Percentiles rank a stretch among this genome's conserved stretches.
Conservation (phyloP, 2,329 filamentous ascomycete species). For the Botrytis cinerea region DNA sequence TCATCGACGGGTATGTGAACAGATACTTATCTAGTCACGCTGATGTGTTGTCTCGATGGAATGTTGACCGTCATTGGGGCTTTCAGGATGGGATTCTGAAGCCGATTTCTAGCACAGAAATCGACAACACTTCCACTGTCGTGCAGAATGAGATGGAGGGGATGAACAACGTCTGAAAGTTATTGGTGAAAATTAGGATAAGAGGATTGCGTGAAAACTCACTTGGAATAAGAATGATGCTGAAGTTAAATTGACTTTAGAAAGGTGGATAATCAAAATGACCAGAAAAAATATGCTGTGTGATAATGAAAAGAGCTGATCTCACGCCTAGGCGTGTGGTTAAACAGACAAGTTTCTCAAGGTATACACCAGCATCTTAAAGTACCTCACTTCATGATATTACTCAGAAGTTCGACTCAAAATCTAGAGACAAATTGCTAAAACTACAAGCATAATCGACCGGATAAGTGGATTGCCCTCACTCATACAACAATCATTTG, state of each 20-base stretch:
- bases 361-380: not conserved
- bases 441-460: not conserved
- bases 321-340: fast-evolving
- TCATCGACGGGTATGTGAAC: not conserved
- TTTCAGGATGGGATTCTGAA: not conserved
- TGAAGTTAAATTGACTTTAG: not conserved
- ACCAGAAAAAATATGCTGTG: not conserved
- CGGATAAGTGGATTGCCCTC: not conserved
- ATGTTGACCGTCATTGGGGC: not conserved
- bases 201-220: not conserved
- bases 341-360: not conserved
- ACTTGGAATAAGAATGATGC: not conserved
- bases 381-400: not conserved
- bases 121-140: not conserved
- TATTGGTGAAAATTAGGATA: fast-evolving
- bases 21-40: not conserved
- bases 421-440: not conserved
- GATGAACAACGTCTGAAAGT: not conserved
- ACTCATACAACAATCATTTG: not conserved
- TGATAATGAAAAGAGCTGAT: not conserved
- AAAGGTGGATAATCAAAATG: no score
- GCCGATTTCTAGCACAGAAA: not conserved
- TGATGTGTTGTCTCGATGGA: not conserved
- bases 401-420: not conserved
- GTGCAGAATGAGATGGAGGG: not conserved